These are phyloP conservation scores for Tulasnella sp. DNA, from an alignment of 768 basidiomycete genomes.

Conservation along the genomic window DNA sequence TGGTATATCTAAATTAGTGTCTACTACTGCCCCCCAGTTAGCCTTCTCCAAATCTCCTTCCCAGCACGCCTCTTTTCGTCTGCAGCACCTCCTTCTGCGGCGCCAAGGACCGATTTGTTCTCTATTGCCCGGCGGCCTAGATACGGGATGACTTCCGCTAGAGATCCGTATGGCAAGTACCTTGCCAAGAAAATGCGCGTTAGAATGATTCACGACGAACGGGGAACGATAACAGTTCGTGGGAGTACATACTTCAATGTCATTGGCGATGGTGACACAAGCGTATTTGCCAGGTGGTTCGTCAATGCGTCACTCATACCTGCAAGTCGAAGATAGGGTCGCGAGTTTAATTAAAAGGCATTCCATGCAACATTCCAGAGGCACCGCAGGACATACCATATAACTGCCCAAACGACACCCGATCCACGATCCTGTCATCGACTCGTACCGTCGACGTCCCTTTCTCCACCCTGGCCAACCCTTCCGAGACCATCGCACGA, in stretches of 20 bases:
- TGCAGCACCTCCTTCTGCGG: conserved; percentile 42
- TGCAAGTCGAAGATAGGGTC: conserved; percentile 25
- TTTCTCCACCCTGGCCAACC: conserved; percentile 36
- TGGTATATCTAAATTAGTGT: too few relatives aligned
- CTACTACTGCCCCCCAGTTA: conserved; percentile 24
- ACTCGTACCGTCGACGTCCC: conserved; percentile 28
- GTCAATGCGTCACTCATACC: conserved; percentile 83
- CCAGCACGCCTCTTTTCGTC: conserved; percentile 49
- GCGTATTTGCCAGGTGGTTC: conserved; percentile 49
- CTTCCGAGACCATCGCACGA: conserved; percentile 43
- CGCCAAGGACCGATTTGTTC: conserved; percentile 78
- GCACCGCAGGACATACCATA: conserved; percentile 44
- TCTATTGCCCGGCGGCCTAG: conserved; percentile 79
- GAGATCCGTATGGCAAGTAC: too few relatives aligned
- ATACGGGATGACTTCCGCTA: conserved; percentile 67
- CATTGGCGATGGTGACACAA: conserved; percentile 44
- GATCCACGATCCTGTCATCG: conserved; percentile 44
- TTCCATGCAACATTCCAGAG: too few relatives aligned
- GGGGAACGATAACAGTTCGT: too few relatives aligned
- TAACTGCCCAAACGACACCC: conserved; percentile 70
- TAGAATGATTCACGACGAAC: too few relatives aligned
- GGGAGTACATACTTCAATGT: conserved; percentile 65
- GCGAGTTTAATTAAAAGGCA: background rate
- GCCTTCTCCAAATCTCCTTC: conserved; percentile 38
- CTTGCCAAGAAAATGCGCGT: too few relatives aligned